These are phyloP conservation scores for Carex arenaria DNA, from an alignment of 202 grass and related monocot species.

Conservation along the genomic window DNA sequence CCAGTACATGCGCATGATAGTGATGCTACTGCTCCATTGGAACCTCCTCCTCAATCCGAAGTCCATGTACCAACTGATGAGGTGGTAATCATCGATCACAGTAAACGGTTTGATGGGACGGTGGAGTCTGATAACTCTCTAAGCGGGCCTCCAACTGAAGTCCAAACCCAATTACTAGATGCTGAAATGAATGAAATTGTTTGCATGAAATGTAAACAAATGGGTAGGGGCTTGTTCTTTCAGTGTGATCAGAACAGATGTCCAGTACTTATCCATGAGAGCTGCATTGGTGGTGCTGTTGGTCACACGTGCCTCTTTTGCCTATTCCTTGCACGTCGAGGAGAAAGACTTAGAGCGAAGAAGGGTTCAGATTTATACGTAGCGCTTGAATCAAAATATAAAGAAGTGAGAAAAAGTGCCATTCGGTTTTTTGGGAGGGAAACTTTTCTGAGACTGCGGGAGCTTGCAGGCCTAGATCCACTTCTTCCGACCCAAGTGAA, in stretches of 20 bases:
- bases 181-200: neutral
- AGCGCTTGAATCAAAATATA: neutral
- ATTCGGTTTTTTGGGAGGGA: neutral
- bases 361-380: neutral
- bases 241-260: neutral
- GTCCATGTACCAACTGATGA: neutral
- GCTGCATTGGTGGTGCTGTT: conserved; percentile 5
- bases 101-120: neutral
- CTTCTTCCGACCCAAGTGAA: neutral
- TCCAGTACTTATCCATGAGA: neutral
- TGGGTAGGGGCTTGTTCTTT: neutral
- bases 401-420: neutral
- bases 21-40: neutral
- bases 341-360: neutral
- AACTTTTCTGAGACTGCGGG: neutral
- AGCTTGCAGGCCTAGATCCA: neutral
- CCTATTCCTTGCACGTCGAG: neutral
- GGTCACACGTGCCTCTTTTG: neutral
- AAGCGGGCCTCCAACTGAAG: neutral
- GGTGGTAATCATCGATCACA: neutral
- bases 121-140: neutral
- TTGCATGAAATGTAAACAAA: conserved; percentile 9
- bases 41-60: neutral
- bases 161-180: neutral
- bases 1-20: neutral